phyloP scores from a whole-genome alignment of 2,329 filamentous ascomycete species.

The Thelonectria rubi region DNA sequence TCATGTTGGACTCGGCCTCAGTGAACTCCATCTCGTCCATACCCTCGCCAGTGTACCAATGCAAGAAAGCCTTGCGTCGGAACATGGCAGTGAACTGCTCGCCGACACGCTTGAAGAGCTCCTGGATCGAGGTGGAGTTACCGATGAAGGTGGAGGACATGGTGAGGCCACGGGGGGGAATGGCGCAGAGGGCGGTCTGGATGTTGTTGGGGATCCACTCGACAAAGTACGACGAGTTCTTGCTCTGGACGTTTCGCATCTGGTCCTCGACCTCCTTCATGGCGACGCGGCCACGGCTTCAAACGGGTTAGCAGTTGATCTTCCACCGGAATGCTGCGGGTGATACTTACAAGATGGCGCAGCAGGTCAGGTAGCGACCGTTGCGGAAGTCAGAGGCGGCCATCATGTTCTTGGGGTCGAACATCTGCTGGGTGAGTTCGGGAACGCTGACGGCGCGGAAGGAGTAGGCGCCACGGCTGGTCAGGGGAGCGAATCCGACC shows the following conservation, averaged over 20 bases:
- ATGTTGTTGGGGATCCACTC: constrained; percentile 99
- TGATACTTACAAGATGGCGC: constrained; percentile 85
- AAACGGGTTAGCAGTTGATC: constrained; percentile 21
- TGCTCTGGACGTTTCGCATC: constrained; percentile 99
- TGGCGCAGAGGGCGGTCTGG: constrained; percentile 98
- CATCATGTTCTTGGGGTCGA: constrained; percentile 99
- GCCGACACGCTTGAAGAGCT: constrained; percentile 99
- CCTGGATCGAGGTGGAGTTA: constrained; percentile 99
- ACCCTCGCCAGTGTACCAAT: constrained; percentile 99
- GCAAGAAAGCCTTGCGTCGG: constrained; percentile 99
- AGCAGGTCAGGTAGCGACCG: constrained; percentile 99
- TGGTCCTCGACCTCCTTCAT: constrained; percentile 99
- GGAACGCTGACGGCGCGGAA: constrained; percentile 98
- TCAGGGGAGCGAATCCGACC: constrained; percentile 99
- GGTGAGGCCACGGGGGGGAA: constrained; percentile 94
- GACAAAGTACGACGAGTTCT: constrained; percentile 98
- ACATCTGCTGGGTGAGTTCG: constrained; percentile 99
- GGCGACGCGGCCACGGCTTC: constrained; percentile 93
- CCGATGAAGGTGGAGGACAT: constrained; percentile 99
- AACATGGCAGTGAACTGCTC: constrained; percentile 99
- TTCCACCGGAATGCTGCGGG: not conserved
- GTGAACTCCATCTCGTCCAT: constrained; percentile 99
- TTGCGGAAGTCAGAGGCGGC: constrained; percentile 99
- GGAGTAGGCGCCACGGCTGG: constrained; percentile 82
- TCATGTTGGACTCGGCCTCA: constrained; percentile 99